Evolutionary conservation across 2,329 filamentous ascomycete species (phyloP), one percentile per base, ranked within the genome.

Genomic region (Pyrenophora teres): DNA sequence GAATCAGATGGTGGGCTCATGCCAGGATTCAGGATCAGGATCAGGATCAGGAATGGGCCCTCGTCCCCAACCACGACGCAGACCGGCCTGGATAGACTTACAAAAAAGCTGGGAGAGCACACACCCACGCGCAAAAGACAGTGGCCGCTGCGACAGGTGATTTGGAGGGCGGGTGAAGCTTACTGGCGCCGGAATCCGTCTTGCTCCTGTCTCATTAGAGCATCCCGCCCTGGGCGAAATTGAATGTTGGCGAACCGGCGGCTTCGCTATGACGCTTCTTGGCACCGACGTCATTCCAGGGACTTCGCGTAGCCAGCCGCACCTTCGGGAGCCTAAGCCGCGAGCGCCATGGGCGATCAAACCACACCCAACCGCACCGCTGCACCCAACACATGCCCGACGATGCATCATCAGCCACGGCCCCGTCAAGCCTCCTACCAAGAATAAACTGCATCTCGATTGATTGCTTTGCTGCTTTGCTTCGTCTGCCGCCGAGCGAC

Each of bases 201-300:
- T 40, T 46, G 36, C 48, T 50, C 36, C 48, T 15, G 30, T 39
- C 37, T 37, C 41, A 33, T 50, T 46, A 6, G 35, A 37, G 48
- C 42, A 33, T 45, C 31, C 33, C 49, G 32, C 38, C 50, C 18
- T 37, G 39, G 35, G 44, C 50, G 50, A 52, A 52, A 52, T 52
- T 52, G 50, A 52, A 27, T 49, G 49, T 48, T 48, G 44, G 49
- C 49, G 33, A 43, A 40, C 31, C 32, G 37, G 43, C 39, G 38
- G 32, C 35, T 40, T 40, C 42, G 41, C 41, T 32, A 16, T 40
- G 30, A 25, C 21, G 12, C n/a, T 12, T 42, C 50, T 49, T 49
- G 50, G 50, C 50, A 13, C 13, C 50, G 50, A 52, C 50, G 50
- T 52, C 50, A 52, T 52, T 36, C 27, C 50, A 52, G 50, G 45